Base-by-base conservation (phyloP, 176 grass and related monocot species). In the Poa pratensis region DNA sequence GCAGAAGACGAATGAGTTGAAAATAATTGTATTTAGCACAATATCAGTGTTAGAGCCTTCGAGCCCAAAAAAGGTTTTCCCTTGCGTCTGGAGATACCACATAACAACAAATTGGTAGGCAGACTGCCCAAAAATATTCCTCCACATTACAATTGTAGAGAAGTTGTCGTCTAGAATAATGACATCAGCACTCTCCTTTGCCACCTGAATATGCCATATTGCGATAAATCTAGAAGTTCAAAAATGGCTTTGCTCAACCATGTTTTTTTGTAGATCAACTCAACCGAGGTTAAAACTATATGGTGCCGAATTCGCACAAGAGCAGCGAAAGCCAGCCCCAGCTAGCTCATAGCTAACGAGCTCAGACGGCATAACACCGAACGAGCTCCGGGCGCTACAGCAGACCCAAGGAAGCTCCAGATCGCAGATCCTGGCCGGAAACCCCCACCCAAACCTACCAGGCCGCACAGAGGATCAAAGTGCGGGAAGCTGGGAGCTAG, bases 101-200 rank as follows among this genome's bases (percentile, higher is more conserved):
- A 96, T 99, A 15, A 94, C 58, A 55, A 94, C 57, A 57, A 94
- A 94, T 59, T 99, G 96, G 79, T 99, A 99, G 32, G 91, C 51
- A 9, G 96, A 87, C 85, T 96, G 90, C 35, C 96, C 96, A 45
- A 96, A 63, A 75, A 99, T 99, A 84, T 99, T 99, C 68, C 96
- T 94, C 96, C 96, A 99, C 96, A 99, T 99, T n/a, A 89, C 91
- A 79, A 99, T 99, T 50, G 96, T 99, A 10, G 96, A 96, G 75
- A 99, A 99, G 79, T 99, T 99, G 83, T 99, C 96, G 26, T 99
- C 96, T 45, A 99, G 87, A 81, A 99, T 99, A 45, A 99, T 96
- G 69, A 99, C 90, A 96, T 99, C 96, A 26, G 96, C 93, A 86
- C 96, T 99, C 86, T 99, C 96, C 84, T 99, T 99, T 15, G 96